These are phyloP conservation scores for Beauveria sp. DNA, from an alignment of 2,329 filamentous ascomycete species.

Conservation along the genomic window DNA sequence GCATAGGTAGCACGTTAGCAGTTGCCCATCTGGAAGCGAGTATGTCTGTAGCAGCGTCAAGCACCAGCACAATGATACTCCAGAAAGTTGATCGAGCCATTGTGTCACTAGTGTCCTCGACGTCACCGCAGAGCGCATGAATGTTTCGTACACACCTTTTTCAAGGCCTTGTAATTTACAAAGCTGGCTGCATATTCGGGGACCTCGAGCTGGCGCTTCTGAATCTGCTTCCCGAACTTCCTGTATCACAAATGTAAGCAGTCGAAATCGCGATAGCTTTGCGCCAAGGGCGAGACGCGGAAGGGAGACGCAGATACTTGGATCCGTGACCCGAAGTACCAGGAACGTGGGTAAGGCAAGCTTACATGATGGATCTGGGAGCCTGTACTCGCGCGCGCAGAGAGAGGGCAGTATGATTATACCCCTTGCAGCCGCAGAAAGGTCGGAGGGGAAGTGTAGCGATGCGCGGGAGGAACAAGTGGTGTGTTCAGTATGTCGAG, in stretches of 20 bases:
- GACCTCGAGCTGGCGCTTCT: conserved; percentile 97
- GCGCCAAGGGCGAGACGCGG: not conserved
- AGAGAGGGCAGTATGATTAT: not conserved
- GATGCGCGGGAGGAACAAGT: not conserved
- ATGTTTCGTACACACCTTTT: conserved; percentile 62
- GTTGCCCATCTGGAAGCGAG: no score
- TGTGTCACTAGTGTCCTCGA: not conserved
- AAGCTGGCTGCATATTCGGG: conserved; percentile 99
- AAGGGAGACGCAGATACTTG: not conserved
- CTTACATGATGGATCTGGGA: conserved; percentile 29
- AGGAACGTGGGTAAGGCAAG: conserved; percentile 1
- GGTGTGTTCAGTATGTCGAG: not conserved
- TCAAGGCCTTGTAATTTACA: conserved; percentile 97
- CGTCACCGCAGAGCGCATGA: not conserved
- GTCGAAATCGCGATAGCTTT: not conserved
- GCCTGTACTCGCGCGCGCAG: conserved; percentile 4
- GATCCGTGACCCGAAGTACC: not conserved
- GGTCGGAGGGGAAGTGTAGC: not conserved
- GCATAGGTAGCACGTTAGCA: conserved; percentile 18
- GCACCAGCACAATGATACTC: not conserved
- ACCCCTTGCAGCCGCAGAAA: not conserved
- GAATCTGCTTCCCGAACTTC: conserved; percentile 99
- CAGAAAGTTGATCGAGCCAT: not conserved
- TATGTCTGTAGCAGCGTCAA: not conserved
- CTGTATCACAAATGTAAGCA: conserved; percentile 37